Evolutionary conservation across 2,329 filamentous ascomycete species (phyloP), one percentile per base, ranked within the genome.

Genomic region (Fusarium domesticum): DNA sequence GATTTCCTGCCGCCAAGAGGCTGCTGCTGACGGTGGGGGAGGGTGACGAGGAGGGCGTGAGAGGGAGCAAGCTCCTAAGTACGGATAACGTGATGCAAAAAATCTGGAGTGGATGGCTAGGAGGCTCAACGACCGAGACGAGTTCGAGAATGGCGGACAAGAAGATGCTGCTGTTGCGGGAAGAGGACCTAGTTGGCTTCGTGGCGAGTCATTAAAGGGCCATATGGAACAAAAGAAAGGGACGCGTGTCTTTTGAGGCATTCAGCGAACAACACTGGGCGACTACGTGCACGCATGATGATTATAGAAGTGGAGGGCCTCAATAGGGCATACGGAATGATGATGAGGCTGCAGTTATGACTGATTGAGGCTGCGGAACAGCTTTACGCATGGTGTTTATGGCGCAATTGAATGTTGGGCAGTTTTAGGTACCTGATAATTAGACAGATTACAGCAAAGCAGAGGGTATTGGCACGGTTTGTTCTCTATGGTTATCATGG

Each of bases 51-150:
- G 63, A 69, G 49, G 48, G 49, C 11, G 65, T 61, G 45, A 56
- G 50, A 28, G 58, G 51, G 30, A 62, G 60, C 28, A 57, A 63
- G 45, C 55, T 66, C 37, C 47, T 57, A 34, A 53, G 57, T 37
- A 43, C 47, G 20, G 63, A 69, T 32, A 70, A 70, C 37, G 58
- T 72, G 14, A 64, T 76, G 54, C 70, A 75, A 59, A 72, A 70
- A 62, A 69, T 75, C 28, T 76, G 73, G 73, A 64, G 64, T 33
- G 69, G 71, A 5, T 75, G 73, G 68, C 64, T 73, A 45, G 56
- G 66, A 18, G 71, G 70, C 10, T 56, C 57, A 15, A 68, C 66
- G 7, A 66, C 67, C 10, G 61, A 67, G 37, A 70, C 62, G 34
- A 69, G 56, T 40, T 67, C 67, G 23, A 62, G 61, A 28, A 56